Evolutionary conservation across 148 eudicot genomes (phyloP).

Genomic region (Fallopia convolvulus): DNA sequence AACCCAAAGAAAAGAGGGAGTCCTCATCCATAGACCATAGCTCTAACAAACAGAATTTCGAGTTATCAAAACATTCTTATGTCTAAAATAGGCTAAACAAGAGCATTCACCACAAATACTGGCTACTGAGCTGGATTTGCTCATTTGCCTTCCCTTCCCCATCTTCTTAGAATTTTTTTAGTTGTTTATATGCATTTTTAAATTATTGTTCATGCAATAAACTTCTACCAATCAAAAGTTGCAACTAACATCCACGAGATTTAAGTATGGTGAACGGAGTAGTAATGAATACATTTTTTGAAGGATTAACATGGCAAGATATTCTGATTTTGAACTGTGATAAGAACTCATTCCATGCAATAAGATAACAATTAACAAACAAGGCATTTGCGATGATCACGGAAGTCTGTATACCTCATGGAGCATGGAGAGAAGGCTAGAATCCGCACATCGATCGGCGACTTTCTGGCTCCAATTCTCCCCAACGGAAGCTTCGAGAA

Average conservation of each 20-base stretch:
- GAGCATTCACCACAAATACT: neutral
- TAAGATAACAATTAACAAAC: constrained; percentile 8
- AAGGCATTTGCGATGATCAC: neutral
- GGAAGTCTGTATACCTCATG: constrained; percentile 21
- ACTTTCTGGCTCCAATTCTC: constrained; percentile 17
- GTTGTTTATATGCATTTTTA: neutral
- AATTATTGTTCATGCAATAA: neutral
- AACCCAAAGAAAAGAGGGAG: neutral
- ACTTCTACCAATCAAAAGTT: neutral
- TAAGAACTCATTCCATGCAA: neutral
- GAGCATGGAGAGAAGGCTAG: constrained; percentile 33
- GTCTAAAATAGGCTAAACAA: constrained; percentile 6
- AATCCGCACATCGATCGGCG: constrained; percentile 18
- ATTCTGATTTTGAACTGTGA: neutral
- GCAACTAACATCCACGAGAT: neutral
- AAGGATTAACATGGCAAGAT: neutral
- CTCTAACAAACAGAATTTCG: constrained; percentile 5
- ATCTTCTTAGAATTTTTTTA: neutral
- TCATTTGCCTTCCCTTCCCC: neutral
- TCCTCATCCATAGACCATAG: constrained; percentile 10
- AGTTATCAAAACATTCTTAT: constrained; percentile 11
- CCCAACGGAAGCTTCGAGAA: constrained; percentile 25
- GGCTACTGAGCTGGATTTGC: neutral
- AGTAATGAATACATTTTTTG: no score
- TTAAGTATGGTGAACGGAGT: no score